These are phyloP conservation scores for Telopea speciosissima DNA, from an alignment of 177 flowering plant genomes.

Conservation along the genomic window DNA sequence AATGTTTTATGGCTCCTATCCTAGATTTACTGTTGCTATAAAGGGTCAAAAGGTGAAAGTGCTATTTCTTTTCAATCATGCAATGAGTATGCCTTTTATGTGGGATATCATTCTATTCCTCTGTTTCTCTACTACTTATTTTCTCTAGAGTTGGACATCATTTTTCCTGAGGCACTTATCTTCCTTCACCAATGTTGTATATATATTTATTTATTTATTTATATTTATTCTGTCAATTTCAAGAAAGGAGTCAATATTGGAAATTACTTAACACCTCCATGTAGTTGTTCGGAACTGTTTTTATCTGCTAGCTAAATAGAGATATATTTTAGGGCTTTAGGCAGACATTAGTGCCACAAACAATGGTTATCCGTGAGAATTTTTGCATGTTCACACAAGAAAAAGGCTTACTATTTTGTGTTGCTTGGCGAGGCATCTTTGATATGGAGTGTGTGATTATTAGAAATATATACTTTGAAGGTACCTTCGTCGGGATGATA, in stretches of 20 bases:
- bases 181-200: not conserved
- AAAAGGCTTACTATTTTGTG: not conserved
- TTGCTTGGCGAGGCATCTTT: not conserved
- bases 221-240: not conserved
- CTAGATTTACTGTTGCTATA: constrained; percentile 67
- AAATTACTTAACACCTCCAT: not conserved
- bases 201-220: too few species aligned
- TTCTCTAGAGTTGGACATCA: not conserved
- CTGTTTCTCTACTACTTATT: not conserved
- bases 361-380: not conserved
- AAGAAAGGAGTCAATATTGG: not conserved
- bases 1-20: constrained; percentile 55
- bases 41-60: constrained; percentile 81
- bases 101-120: not conserved
- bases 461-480: not conserved
- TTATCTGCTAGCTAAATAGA: not conserved
- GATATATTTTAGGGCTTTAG: not conserved
- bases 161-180: too few species aligned
- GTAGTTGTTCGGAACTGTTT: too few species aligned
- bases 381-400: not conserved
- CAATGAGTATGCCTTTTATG: not conserved
- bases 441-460: not conserved
- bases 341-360: not conserved
- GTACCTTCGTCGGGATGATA: not conserved
- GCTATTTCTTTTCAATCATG: constrained; percentile 1